Evolutionary conservation across 2,329 filamentous ascomycete genomes (phyloP).

Genomic region (Corinectria fuckeliana): DNA sequence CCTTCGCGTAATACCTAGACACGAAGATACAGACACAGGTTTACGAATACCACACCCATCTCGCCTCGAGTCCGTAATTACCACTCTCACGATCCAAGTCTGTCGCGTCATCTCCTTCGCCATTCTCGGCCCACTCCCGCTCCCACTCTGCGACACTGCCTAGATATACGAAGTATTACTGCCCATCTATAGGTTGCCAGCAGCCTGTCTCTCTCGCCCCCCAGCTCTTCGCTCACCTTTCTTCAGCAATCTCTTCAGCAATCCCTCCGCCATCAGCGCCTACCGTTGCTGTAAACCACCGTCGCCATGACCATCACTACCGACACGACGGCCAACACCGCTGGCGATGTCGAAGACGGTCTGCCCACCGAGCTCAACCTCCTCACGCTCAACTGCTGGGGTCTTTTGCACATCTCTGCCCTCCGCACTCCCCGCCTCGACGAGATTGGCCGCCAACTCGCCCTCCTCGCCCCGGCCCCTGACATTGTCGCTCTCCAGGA

Average conservation of each 20-base stretch:
- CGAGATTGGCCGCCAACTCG: conserved; percentile 84
- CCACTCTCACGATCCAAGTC: not conserved
- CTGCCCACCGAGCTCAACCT: conserved; percentile 72
- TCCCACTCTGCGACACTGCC: not conserved
- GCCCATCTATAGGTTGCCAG: not conserved
- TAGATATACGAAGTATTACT: too few species aligned
- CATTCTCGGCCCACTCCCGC: not conserved
- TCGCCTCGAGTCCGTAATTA: not conserved
- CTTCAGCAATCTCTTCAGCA: not conserved
- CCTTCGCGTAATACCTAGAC: not conserved
- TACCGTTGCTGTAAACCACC: not conserved
- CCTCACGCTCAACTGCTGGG: conserved; percentile 96
- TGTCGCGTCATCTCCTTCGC: not conserved
- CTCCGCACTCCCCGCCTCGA: conserved; percentile 77
- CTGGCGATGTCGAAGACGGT: conserved; percentile 32
- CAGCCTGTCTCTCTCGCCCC: not conserved
- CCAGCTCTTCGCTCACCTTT: not conserved
- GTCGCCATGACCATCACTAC: conserved; percentile 31
- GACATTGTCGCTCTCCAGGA: conserved; percentile 94
- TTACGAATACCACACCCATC: not conserved
- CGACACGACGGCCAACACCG: conserved; percentile 24
- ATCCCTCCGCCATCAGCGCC: not conserved
- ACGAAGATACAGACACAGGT: too few species aligned
- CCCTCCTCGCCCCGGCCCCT: conserved; percentile 69
- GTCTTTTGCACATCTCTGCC: conserved; percentile 84